A percentile compares a stretch with the other conserved stretches of the same genome.
Evolutionary conservation across 176 grass and related monocot species (phyloP).

Genomic region (Oryza meyeriana): DNA sequence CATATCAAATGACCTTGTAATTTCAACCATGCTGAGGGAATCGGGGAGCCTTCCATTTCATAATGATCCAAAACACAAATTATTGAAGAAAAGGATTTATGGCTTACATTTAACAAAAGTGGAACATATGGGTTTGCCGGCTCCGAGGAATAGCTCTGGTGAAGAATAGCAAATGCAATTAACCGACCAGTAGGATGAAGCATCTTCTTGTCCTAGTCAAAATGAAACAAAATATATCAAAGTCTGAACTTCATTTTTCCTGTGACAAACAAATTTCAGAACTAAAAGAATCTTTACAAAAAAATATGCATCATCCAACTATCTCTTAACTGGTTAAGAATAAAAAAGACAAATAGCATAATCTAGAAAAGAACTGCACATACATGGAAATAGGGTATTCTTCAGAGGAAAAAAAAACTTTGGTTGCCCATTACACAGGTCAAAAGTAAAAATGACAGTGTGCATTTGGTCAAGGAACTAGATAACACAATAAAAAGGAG

Average conservation of each 20-base stretch:
- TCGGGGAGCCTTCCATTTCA: conserved; percentile 8
- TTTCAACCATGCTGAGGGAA: background rate
- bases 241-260: background rate
- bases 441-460: background rate
- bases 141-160: conserved; percentile 68
- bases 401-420: background rate
- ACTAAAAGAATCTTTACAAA: background rate
- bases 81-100: background rate
- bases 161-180: conserved; percentile 91
- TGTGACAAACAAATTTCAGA: background rate
- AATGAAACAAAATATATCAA: conserved; percentile 21
- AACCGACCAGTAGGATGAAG: conserved; percentile 80
- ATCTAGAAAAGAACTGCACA: background rate
- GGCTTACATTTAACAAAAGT: conserved; percentile 73
- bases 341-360: background rate
- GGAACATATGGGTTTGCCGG: conserved; percentile 78
- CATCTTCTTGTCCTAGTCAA: conserved; percentile 80
- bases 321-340: background rate
- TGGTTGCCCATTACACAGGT: background rate
- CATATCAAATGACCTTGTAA: conserved; percentile 8
- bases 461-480: background rate
- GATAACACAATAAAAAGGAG: background rate
- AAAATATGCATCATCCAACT: background rate
- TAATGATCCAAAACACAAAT: conserved; percentile 23
- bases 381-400: background rate